phyloP scores from a whole-genome alignment of 2,329 filamentous ascomycete genomes.

The Thielaviopsis musarum region DNA sequence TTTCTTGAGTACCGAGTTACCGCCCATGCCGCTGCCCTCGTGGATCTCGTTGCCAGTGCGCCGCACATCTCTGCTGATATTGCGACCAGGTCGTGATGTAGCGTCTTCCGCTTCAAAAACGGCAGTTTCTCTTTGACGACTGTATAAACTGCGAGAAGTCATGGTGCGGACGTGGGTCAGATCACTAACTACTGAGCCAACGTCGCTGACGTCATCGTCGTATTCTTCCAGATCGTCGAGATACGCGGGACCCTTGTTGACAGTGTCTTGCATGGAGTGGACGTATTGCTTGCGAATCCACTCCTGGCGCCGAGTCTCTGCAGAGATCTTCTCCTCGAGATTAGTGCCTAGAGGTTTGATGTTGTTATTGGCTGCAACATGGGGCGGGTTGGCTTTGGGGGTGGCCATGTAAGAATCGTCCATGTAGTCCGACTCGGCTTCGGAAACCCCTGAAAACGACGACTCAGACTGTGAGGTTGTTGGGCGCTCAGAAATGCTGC shows the following conservation, averaged over 20 bases:
- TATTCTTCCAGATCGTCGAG: slow-evolving; percentile 8
- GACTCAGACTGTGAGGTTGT: slow-evolving; percentile 11
- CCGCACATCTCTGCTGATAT: slow-evolving; percentile 3
- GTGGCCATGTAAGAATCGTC: slow-evolving; percentile 10
- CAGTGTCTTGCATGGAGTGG: slow-evolving; percentile 9
- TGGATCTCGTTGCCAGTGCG: slow-evolving; percentile 18
- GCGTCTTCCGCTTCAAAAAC: slow-evolving; percentile 11
- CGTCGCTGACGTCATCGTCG: slow-evolving; percentile 11
- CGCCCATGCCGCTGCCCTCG: slow-evolving; percentile 18
- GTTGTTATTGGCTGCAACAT: not conserved
- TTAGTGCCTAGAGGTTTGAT: slow-evolving; percentile 7
- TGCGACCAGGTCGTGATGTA: slow-evolving; percentile 2
- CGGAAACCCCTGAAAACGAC: slow-evolving; percentile 8
- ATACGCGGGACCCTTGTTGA: slow-evolving; percentile 4
- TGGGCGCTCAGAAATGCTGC: slow-evolving; percentile 4
- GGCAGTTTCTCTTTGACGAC: slow-evolving; percentile 9
- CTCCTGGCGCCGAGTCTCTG: slow-evolving; percentile 10
- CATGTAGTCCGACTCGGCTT: slow-evolving; percentile 9
- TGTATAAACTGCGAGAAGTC: slow-evolving; percentile 11
- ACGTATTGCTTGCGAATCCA: slow-evolving; percentile 12
- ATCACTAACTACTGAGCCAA: slow-evolving; percentile 11
- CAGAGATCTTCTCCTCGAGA: slow-evolving; percentile 8
- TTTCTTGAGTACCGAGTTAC: slow-evolving; percentile 18
- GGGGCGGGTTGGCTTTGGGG: not conserved
- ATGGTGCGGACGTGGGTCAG: slow-evolving; percentile 11